Base-by-base conservation (phyloP, 1,139 yeast species). In the Yamadazyma pseudoaaseri region DNA sequence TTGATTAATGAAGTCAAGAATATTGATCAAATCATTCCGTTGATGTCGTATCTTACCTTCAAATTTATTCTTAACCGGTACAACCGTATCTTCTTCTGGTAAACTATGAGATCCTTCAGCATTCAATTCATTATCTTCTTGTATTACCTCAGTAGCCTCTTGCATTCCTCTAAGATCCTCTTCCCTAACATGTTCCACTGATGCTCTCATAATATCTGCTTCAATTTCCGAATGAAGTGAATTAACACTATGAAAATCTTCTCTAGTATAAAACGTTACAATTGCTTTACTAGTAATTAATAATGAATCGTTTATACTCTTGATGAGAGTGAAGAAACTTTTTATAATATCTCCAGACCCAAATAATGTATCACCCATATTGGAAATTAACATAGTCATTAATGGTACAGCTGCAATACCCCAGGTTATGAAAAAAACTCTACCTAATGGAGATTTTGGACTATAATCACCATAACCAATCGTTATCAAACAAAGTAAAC, bases 381-480 rank as follows among this genome's bases (percentile, higher is more conserved):
- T 79, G 1, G 92, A 81, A 23, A 87, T 78, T 31, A 87, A 65
- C 12, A 83, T 81, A 0, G 96, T 84, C 94, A 87, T 86, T 39
- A 86, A 64, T 0, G 96, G 96, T 11, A 87, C 83, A 0, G 96
- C 95, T 5, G 79, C 65, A 15, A 86, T 56, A 0, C 90, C 83
- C 95, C 96, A 87, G 3, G 77, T 58, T 8, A 85, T 78, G 49
- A 86, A 87, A 45, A 86, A 78, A 1, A 81, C 74, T 29, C 85
- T 61, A 0, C 95, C 95, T 6, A 85, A 79, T 1, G 79, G 60
- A 0, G 81, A 56, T 3, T 37, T 41, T 0, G 95, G 95, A 0
- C 79, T 67, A 47, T 63, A 80, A 48, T 82, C 90, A 20, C 96
- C 96, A 56, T 84, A 86, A 0, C 96, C 96, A 38, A 87, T 82